Evolutionary conservation across 345 rosid genomes (phyloP), one percentile per base, ranked within the genome.

Genomic region (Salix udensis): DNA sequence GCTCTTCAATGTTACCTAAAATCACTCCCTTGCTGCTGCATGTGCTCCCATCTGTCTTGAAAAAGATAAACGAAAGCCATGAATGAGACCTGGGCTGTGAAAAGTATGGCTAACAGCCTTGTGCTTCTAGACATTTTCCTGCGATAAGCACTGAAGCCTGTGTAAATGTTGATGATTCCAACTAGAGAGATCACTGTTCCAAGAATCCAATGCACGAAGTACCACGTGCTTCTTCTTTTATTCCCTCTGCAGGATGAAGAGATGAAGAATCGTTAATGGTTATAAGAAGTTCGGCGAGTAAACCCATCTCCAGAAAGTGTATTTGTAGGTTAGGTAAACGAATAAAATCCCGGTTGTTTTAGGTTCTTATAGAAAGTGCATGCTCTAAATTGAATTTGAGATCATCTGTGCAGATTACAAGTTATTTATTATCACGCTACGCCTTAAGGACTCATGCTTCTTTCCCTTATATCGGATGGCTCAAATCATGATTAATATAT

Each of bases 41-140:
- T 68, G 46, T 91, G 87, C 8, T 86, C 93, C 97, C 95, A 93
- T 77, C 90, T 95, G 83, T 95, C 98, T 83, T 91, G 91, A 74
- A 89, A 76, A 70, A 95, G 92, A 75, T 95, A 95, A 76, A 93
- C 70, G 85, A 90, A 82, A 55, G 86, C 89, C 73, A 95, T 79
- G 77, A 84, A 85, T 40, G 83, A 85, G 87, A 91, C 67, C 74
- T 95, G 87, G 46, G 78, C 86, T 21, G 98, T 90, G 94, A 95
- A 95, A 74, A 92, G 86, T 37, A 88, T 79, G 67, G 84, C 86
- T 95, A 95, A 95, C 70, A 89, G 69, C 74, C 84, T 78, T 64
- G 86, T 81, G 39, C 82, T 83, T 80, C 78, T 87, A 39, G 82
- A 81, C 67, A 94, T 81, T 80, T 88, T 94, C 37, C 70, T 74